Evolutionary conservation across 345 rosid species (phyloP), one percentile per base, ranked within the genome.

Genomic region (Moricandia arvensis): DNA sequence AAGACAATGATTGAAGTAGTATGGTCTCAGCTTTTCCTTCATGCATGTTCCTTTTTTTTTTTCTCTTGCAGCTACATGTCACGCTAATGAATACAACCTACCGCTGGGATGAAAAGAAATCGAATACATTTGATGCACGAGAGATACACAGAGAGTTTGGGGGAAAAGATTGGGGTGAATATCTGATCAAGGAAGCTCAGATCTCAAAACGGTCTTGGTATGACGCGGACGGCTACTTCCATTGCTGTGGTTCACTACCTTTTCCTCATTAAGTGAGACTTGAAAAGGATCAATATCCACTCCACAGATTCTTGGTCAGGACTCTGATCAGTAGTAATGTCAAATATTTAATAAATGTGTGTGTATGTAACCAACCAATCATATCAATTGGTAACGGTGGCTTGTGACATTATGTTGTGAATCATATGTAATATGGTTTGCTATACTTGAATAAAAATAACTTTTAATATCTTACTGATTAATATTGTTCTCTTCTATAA

Each of bases 171-270:
- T 92, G 98, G 98, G 97, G 99, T 21, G 82, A 81, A 59, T 92
- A 95, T 84, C 82, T 77, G 33, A 85, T 95, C 73, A 80, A 79
- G 1, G 99, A 95, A 84, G 97, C 94, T 84, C 98, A 95, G 79
- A 90, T 95, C 78, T 95, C 98, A 2, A 88, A 92, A 51, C 84
- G 93, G 38, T 90, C 73, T 45, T 63, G 30, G 63, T 90, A 68
- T 49, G 91, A 88, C 66, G 78, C 82, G 33, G 85, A 33, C 38
- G 97, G 97, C 63, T 95, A 86, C 72, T 92, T 88, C 73, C 93
- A 81, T 59, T 90, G 96, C 12, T 95, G 97, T 68, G 89, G 88
- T 41, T 92, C 97, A 8, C 82, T 93, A 66, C 90, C 88, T 12
- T 91, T 93, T 51, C 97, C 89, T 4, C 85, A 34, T 10, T 45